Base-by-base conservation (phyloP, 2,329 filamentous ascomycete species). In the Malbranchea cinnamomea region DNA sequence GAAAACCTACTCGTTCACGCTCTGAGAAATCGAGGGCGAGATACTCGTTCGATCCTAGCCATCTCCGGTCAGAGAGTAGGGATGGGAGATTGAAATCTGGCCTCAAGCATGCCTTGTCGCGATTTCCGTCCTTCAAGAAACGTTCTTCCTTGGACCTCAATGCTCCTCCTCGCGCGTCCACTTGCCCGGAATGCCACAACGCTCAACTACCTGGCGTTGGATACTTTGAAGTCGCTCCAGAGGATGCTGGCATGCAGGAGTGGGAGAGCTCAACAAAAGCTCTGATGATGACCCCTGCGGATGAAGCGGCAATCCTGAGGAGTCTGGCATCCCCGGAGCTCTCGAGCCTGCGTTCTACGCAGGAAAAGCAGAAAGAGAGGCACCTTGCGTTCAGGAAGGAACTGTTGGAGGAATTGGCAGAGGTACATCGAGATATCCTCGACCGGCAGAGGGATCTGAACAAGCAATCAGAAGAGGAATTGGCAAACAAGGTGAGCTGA, bases 401-500 rank as follows among this genome's bases (percentile, higher is more conserved):
- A 4, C 35, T 48, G 3, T 32, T 58, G 15, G 40, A 41, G 19
- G 39, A 43, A 16, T 39, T 56, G 10, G 42, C 45, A 16, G 43
- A 37, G 15, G 37, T 41, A 22, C 54, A 58, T 26, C 42, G 50
- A 33, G 37, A 37, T 5, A 37, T 41, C 5, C 41, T 56, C 14
- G 41, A 46, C 4, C 47, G 51, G 15, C 47, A 34, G 23, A 45
- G 46, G 22, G 29, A 37, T 4, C 39, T 46, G 4, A 47, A 59
- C 28, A 43, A 50, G 26, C 39, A 38, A 6, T 26, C 35, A 13
- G 47, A 60, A 36, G 42, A 50, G 2, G 49, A 50, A 29, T 57
- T 57, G 33, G 45, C 46, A 18, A 47, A 52, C 30, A 53, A 56
- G 48, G 58, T 60, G 37, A 36, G 42, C 20, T 9, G 7, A 22